These are phyloP conservation scores for Fusarium sp. DNA, from an alignment of 2,329 filamentous ascomycete genomes.

Conservation along the genomic window DNA sequence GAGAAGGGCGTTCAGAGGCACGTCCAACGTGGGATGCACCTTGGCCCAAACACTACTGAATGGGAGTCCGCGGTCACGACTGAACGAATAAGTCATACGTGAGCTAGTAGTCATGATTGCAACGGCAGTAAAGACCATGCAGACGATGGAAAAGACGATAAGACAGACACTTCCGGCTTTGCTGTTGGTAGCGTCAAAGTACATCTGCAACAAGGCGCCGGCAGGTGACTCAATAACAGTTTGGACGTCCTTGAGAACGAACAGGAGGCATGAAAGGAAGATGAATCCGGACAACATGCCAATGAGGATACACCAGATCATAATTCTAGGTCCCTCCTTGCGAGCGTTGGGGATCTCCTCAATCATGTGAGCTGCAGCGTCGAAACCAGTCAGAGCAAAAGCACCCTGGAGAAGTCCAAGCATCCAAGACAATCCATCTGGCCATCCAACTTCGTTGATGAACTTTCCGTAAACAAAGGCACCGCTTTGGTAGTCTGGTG, in stretches of 20 bases:
- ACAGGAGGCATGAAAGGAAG: constrained; percentile 73
- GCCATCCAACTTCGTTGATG: constrained; percentile 77
- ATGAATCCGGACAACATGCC: constrained; percentile 71
- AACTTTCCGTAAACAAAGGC: constrained; percentile 76
- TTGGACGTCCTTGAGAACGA: constrained; percentile 71
- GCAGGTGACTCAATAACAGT: constrained; percentile 66
- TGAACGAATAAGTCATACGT: constrained; percentile 77
- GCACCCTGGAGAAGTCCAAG: constrained; percentile 66
- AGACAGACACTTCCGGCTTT: constrained; percentile 73
- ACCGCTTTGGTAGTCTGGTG: constrained; percentile 73
- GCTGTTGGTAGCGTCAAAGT: constrained; percentile 72
- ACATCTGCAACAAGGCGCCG: constrained; percentile 72
- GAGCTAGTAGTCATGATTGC: constrained; percentile 75
- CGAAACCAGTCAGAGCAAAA: constrained; percentile 62
- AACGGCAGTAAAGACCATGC: constrained; percentile 73
- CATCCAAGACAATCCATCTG: constrained; percentile 72
- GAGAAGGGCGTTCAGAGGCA: constrained; percentile 75
- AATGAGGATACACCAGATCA: constrained; percentile 74
- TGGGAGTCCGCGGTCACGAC: constrained; percentile 74
- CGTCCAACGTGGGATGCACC: constrained; percentile 70
- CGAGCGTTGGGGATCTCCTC: constrained; percentile 70
- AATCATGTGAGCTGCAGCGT: constrained; percentile 60
- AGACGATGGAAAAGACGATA: constrained; percentile 74
- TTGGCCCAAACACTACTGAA: constrained; percentile 69
- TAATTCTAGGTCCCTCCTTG: constrained; percentile 72